Base-by-base conservation (phyloP, 768 basidiomycete genomes). In the Lactarius psammicola region DNA sequence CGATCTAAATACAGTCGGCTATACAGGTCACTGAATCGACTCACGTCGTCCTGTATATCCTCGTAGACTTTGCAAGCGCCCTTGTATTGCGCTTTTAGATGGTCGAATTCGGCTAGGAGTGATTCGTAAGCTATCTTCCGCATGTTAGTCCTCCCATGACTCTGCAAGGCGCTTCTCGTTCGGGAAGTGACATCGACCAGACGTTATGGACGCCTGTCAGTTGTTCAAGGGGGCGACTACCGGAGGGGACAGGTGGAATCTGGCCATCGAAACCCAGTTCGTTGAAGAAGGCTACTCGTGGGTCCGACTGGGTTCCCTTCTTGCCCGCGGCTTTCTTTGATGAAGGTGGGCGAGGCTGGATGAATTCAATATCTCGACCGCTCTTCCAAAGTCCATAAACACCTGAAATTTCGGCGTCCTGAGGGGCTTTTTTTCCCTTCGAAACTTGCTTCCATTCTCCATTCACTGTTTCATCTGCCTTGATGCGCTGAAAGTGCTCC, bases 161-260 rank as follows among this genome's bases (percentile, higher is more conserved):
- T 68, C 59, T 56, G 82, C 74, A 0, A 89, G 72, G 2, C 66
- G 70, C 13, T 69, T n/a, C 53, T 1, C 89, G 81, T 70, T 90
- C 89, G 0, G 33, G 7, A 4, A 51, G 55, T 3, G 85, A 85
- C 79, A 88, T 80, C 0, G 66, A 58, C 89, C 88, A 90, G n/a
- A 88, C 76, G 36, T 77, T 72, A 1, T 70, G 77, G 17, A 71
- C 68, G 0, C 51, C 23, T n/a, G 55, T 17, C 3, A 84, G 73
- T 15, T 86, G 75, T 4, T 68, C 70, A 0, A 87, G 56, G 2
- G 75, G 55, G 1, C 84, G 80, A 67, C 72, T 56, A 0, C 71
- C 65, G 0, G 63, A 46, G 4, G 84, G 84, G 4, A 81, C 63
- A 0, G 63, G 44, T 1, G 85, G 85, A 10, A 80, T 64, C 1